Base-by-base conservation (phyloP, 2,329 filamentous ascomycete genomes). In the Pseudogymnoascus sp. region DNA sequence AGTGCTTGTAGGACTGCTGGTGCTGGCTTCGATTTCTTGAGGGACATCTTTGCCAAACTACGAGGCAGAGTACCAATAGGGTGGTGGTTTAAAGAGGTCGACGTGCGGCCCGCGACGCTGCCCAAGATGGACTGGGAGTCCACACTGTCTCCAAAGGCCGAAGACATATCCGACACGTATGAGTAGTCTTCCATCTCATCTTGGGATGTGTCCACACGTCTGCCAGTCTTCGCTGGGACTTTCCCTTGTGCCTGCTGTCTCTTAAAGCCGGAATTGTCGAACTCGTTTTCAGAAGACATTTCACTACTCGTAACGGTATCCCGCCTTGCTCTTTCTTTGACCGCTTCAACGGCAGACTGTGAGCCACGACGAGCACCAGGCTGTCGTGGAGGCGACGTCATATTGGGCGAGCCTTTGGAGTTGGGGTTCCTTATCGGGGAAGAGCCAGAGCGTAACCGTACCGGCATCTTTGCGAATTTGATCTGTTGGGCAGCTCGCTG, bases 391-490 rank as follows among this genome's bases (percentile, higher is more conserved):
- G 92, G 92, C 57, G 93, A 97, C 0, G 90, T 96, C 9, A 90
- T 90, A 14, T 91, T 72, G 9, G 78, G 71, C 3, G 80, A 78
- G 63, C 87, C 85, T 47, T 80, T 79, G 25, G 84, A 74, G 62
- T 81, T 84, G 14, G 85, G 86, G 12, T 81, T 83, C 66, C 90
- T 86, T 37, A 89, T 86, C 3, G 93, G 93, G 57, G 93, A 97
- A 0, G 92, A 97, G 9, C 90, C 93, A 25, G 92, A 90, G 61
- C 93, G 86, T 66, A 85, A 86, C 30, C 92, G 84, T 43, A 96
- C 82, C 1, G 94, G 93, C 90, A 97, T 93, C 75, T 97, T 97
- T 57, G 89, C 86, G 74, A 99, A 99, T 71, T 93, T 92, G 72
- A 97, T 96, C 72, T 95, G 90, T 71, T 95, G 90, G 2, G 88